These are phyloP conservation scores for Neoboletus brunneissimus DNA, from an alignment of 768 basidiomycete species.

Conservation along the genomic window DNA sequence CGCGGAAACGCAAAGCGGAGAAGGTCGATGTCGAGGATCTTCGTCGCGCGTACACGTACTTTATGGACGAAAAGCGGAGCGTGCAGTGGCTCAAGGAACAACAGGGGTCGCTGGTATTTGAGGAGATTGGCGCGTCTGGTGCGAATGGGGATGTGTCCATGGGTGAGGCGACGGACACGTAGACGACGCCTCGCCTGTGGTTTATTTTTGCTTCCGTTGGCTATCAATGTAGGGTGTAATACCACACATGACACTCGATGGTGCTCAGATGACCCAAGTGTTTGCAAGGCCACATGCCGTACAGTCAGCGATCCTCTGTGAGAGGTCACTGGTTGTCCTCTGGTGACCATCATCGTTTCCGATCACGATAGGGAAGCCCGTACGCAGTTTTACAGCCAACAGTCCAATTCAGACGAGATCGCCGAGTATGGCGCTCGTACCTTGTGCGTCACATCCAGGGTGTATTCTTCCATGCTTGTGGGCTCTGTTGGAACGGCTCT, in stretches of 20 bases:
- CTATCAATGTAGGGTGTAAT: background rate
- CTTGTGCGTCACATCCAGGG: too few relatives aligned
- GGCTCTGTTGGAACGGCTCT: too few relatives aligned
- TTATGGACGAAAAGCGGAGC: conserved; percentile 91
- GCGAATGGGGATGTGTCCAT: conserved; percentile 31
- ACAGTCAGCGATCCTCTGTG: too few relatives aligned
- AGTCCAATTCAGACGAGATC: too few relatives aligned
- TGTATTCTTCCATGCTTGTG: too few relatives aligned
- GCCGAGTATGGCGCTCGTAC: too few relatives aligned
- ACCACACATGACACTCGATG: background rate
- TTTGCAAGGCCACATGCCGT: too few relatives aligned
- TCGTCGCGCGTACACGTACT: conserved; percentile 79
- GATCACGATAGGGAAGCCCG: too few relatives aligned
- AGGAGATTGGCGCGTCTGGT: conserved; percentile 50
- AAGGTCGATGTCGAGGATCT: conserved; percentile 85
- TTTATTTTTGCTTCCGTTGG: background rate
- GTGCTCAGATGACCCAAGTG: too few relatives aligned
- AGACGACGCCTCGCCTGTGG: background rate
- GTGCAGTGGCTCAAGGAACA: conserved; percentile 90
- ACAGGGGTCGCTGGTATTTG: conserved; percentile 70
- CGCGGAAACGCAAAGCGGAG: conserved; percentile 77
- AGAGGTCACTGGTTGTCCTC: too few relatives aligned
- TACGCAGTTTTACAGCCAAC: too few relatives aligned
- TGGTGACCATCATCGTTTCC: too few relatives aligned
- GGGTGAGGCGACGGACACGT: conserved; percentile 37